Conservation (phyloP, 2,329 filamentous ascomycete genomes). For the Arthrobotrys sinensis region DNA sequence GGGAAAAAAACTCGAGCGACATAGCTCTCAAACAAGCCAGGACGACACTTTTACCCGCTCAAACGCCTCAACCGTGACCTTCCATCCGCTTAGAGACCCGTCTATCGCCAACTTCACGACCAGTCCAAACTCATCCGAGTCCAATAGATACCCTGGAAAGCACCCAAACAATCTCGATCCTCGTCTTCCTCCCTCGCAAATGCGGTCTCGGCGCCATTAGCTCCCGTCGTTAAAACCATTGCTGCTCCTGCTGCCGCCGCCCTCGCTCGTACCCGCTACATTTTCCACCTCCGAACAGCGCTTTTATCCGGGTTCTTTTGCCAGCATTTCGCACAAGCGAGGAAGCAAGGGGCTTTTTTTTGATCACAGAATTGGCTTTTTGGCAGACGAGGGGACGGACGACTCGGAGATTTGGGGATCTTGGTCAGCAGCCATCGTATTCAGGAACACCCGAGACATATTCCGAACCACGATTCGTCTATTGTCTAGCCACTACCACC, state of each 20-base stretch:
- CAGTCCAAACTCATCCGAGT: conserved; percentile 1
- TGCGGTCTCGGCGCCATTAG: conserved; percentile 27
- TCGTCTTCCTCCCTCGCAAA: conserved; percentile 15
- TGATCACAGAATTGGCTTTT: conserved; percentile 30
- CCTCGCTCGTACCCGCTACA: conserved; percentile 37
- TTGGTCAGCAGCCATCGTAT: conserved; percentile 52
- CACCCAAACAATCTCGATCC: conserved; percentile 9
- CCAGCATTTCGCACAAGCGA: conserved; percentile 58
- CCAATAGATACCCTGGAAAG: conserved; percentile 16
- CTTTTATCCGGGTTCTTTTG: conserved; percentile 60
- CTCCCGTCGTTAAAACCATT: conserved; percentile 19
- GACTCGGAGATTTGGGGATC: conserved; percentile 52
- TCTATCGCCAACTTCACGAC: conserved; percentile 30
- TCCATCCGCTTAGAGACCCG: conserved; percentile 12
- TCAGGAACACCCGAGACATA: conserved; percentile 57
- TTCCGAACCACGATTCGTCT: conserved; percentile 13
- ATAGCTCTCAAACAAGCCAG: conserved; percentile 20
- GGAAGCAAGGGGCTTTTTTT: conserved; percentile 45
- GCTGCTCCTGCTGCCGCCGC: conserved; percentile 17
- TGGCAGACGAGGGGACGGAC: conserved; percentile 39
- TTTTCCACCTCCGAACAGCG: conserved; percentile 59
- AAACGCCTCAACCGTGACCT: conserved; percentile 52
- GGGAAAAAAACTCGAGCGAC: conserved; percentile 7
- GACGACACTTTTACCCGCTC: conserved; percentile 35
- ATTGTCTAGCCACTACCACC: conserved; percentile 13